Base-by-base conservation (phyloP, 139 green algal species). In the Eudorina sp. region DNA sequence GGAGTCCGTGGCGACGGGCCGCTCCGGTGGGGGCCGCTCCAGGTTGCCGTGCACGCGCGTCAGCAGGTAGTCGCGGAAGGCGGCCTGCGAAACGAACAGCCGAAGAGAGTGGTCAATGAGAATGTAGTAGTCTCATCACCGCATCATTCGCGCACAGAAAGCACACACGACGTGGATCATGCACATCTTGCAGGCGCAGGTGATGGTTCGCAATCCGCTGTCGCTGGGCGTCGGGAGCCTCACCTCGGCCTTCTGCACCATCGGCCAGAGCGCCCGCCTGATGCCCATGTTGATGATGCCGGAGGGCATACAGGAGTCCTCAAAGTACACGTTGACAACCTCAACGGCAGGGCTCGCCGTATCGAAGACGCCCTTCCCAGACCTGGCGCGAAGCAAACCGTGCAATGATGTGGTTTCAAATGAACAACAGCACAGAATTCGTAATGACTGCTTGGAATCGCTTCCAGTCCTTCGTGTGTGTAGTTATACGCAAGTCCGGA, bases 281-380 rank as follows among this genome's bases (percentile, higher is more conserved):
- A 97, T 89, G 9, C 89, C 92, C 90, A 97, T 91, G 89, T 97
- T 97, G 70, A 89, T 75, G 8, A 97, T 87, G 66, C 93, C 91
- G 8, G 94, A 64, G 23, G 90, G 64, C 45, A 95, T 91, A 21
- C 89, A 70, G 13, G 86, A 82, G 94, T 97, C 94, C 90, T 97
- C 95, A 89, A 96, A 97, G 84, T 97, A 97, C 11, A 95, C 66
- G 31, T 94, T 91, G 13, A 93, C 68, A 48, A 96, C 74, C 80
- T 97, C 95, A 5, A 93, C 83, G 36, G 91, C 93, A 23, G 89
- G 83, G 18, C 13, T 53, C 38, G 29, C 36, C 45, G 45, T 27
- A 55, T 88, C 87, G 3, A 84, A 85, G 19, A 90, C 41, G 27
- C 86, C 86, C 60, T 85, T 77, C 31, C 48, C 51, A 2, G 85